Conservation (phyloP, 345 rosid species). For the Kandelia obovata region DNA sequence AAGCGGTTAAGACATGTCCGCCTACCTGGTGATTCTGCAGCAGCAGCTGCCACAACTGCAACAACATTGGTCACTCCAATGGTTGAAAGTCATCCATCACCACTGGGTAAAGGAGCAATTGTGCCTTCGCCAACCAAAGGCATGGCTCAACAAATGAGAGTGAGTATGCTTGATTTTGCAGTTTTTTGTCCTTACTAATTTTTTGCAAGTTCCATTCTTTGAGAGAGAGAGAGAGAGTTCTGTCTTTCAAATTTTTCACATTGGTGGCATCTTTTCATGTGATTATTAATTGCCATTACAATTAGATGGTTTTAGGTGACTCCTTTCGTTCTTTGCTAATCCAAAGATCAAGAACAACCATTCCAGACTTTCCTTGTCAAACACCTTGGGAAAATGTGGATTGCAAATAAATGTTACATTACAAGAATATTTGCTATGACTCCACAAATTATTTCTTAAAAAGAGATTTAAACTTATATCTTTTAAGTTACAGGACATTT, state of each 20-base stretch:
- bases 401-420: too few species aligned
- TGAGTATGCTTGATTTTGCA: slow-evolving; percentile 22
- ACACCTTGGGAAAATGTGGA: too few species aligned
- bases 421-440: background rate
- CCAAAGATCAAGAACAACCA: too few species aligned
- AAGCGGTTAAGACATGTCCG: slow-evolving; percentile 28
- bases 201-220: background rate
- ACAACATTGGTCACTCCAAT: slow-evolving; percentile 9
- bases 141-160: slow-evolving; percentile 23
- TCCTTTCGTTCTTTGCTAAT: too few species aligned
- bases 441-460: background rate
- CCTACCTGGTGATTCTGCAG: slow-evolving; percentile 22
- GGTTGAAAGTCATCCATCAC: slow-evolving; percentile 3
- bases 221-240: too few species aligned
- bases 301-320: too few species aligned
- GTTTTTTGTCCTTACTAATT: slow-evolving; percentile 1
- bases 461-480: background rate
- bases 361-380: too few species aligned
- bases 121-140: slow-evolving; percentile 23
- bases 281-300: too few species aligned
- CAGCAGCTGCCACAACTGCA: background rate
- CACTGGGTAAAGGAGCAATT: slow-evolving; percentile 6
- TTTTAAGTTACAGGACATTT: background rate
- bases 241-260: too few species aligned
- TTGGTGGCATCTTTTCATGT: too few species aligned